Conservation (phyloP, 441 rosid species). For the Erodium texanum region DNA sequence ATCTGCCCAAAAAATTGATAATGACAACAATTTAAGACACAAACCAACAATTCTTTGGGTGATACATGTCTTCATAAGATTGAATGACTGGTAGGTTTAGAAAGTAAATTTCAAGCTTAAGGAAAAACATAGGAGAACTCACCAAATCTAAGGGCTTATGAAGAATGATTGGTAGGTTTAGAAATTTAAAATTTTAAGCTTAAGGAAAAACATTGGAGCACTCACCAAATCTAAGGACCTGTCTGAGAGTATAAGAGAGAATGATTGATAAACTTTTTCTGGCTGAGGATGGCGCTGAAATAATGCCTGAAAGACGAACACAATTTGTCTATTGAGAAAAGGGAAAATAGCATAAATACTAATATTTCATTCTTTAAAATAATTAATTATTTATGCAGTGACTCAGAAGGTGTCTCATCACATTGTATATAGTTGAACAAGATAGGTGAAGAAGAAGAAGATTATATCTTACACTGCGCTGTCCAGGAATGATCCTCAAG, state of each 20-base stretch:
- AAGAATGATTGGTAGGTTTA: neutral
- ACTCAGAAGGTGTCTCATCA: too few species aligned
- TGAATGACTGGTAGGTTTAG: neutral
- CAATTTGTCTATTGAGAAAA: neutral
- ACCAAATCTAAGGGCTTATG: conserved; percentile 89
- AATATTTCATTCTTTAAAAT: conserved; percentile 1
- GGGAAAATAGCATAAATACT: neutral
- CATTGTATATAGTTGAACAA: too few species aligned
- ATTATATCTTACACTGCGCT: conserved; percentile 70
- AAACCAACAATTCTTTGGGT: conserved; percentile 7
- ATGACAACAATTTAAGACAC: neutral
- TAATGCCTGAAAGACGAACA: conserved; percentile 51
- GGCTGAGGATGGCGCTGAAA: conserved; percentile 98
- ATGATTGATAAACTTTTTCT: conserved; percentile 90
- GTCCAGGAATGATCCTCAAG: conserved; percentile 84
- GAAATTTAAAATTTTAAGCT: neutral
- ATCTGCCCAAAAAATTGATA: conserved; percentile 27
- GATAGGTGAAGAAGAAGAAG: neutral
- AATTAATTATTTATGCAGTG: conserved; percentile 10
- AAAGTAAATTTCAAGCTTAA: neutral
- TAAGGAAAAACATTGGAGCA: conserved; percentile 6
- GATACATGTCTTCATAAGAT: conserved; percentile 10
- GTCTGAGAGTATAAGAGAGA: conserved; percentile 76
- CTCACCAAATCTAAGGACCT: conserved; percentile 89
- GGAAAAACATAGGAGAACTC: conserved; percentile 21